Conservation (phyloP, 2,329 filamentous ascomycete species). For the Fusarium virguliforme region DNA sequence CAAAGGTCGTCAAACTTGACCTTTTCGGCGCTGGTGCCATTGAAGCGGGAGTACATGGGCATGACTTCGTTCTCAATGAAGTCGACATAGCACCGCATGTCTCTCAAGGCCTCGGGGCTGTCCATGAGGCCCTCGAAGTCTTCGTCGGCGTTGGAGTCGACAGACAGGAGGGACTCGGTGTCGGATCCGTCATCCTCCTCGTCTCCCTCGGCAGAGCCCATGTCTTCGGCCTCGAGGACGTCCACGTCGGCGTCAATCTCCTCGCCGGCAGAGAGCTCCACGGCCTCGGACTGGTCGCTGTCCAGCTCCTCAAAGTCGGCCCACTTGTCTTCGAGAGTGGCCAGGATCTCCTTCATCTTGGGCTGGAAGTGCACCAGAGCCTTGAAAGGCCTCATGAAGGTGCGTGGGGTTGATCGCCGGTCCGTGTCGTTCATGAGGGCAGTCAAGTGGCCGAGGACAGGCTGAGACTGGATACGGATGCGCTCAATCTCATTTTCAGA, state of each 20-base stretch:
- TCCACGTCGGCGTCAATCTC: slow-evolving; percentile 53
- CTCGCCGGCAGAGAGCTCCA: slow-evolving; percentile 41
- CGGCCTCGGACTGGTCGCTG: slow-evolving; percentile 44
- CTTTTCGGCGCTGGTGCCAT: slow-evolving; percentile 50
- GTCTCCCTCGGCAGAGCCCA: background rate
- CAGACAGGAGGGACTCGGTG: slow-evolving; percentile 54
- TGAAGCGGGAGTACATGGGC: slow-evolving; percentile 54
- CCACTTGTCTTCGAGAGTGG: slow-evolving; percentile 61
- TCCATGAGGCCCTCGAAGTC: slow-evolving; percentile 58
- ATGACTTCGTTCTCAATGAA: slow-evolving; percentile 63
- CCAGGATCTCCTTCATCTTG: slow-evolving; percentile 59
- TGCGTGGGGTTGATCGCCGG: slow-evolving; percentile 56
- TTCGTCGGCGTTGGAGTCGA: slow-evolving; percentile 57
- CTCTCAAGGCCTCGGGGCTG: slow-evolving; percentile 57
- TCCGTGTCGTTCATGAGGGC: slow-evolving; percentile 57
- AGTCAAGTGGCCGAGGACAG: slow-evolving; percentile 59
- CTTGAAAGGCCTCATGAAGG: slow-evolving; percentile 62
- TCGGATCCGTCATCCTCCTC: slow-evolving; percentile 45
- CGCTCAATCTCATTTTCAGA: slow-evolving; percentile 54
- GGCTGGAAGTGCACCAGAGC: slow-evolving; percentile 60
- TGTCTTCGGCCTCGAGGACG: background rate
- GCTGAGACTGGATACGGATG: slow-evolving; percentile 61
- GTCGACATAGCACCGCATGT: slow-evolving; percentile 62
- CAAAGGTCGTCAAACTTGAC: slow-evolving; percentile 62
- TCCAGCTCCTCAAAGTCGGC: slow-evolving; percentile 56